Evolutionary conservation across 108 stramenopile genomes (phyloP).

Genomic region (Nannochloropsis oceanica): DNA sequence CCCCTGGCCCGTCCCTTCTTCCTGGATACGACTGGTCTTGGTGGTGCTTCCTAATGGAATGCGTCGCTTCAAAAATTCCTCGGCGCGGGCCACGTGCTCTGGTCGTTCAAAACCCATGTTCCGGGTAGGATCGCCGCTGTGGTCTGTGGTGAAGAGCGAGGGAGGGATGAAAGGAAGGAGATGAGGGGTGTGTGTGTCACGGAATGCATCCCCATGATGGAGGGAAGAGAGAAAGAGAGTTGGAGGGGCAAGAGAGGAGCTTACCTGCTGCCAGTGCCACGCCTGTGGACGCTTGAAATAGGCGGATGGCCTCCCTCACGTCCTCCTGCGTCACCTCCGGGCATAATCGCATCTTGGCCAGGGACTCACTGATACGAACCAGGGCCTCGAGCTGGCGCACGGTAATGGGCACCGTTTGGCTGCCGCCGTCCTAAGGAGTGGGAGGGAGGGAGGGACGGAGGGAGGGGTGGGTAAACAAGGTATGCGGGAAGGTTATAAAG

Average conservation of each 20-base stretch:
- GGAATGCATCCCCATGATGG: not conserved
- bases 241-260: not conserved
- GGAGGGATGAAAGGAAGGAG: not conserved
- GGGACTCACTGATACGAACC: constrained; percentile 81
- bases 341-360: constrained; percentile 88
- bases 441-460: not conserved
- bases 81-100: not conserved
- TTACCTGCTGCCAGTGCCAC: constrained; percentile 55
- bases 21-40: not conserved
- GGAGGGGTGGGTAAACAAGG: not conserved
- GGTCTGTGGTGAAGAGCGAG: not conserved
- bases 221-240: not conserved
- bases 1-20: not conserved
- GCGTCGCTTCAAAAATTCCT: constrained; percentile 21
- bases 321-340: constrained; percentile 78
- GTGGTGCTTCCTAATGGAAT: constrained; percentile 20
- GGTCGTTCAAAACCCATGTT: not conserved
- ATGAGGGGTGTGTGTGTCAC: not conserved
- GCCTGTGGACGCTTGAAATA: constrained; percentile 96
- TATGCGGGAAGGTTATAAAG: not conserved
- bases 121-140: not conserved
- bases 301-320: constrained; percentile 90
- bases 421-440: constrained; percentile 20
- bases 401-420: constrained; percentile 86
- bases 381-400: constrained; percentile 98